Evolutionary conservation across 495 filamentous ascomycete genomes (phyloP), one percentile per base, ranked within the genome.

Genomic region (Aspergillus heteromorphus): DNA sequence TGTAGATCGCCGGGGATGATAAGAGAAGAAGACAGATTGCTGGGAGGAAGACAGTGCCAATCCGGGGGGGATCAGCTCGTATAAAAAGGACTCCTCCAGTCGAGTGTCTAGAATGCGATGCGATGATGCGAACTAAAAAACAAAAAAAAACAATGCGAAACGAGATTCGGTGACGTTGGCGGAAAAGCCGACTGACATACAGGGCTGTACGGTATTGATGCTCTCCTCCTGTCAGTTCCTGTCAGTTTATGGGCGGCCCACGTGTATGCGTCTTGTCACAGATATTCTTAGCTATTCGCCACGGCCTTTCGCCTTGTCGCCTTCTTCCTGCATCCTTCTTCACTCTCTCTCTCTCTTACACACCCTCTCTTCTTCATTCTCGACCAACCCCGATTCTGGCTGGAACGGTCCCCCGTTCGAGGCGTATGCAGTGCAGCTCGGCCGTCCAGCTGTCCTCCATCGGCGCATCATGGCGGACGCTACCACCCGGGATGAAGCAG

Each of bases 251-350:
- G 23, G 43, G 21, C 20, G 43, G 27, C 27, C 43, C 43, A 47
- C 43, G 43, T 47, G 43, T 47, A 47, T 27, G 43, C 21, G 43
- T 47, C 43, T 47, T 4, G 43, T 47, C n/a, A 25, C 43, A 23
- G 13, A 4, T 29, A 29, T 21, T 25, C 20, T 6, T 29, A 29
- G 23, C 27, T 5, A 20, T 47, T 29, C 43, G n/a, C 7, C 23
- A 23, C 20, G 8, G 14, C 0, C 7, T 2, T 1, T 47, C 43
- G 43, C 43, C 43, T 47, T 47, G n/a, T n/a, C n/a, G n/a, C n/a
- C n/a, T n/a, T 23, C 21, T 16, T 21, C 43, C 13, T 16, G 40
- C 40, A 43, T 17, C 40, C 40, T 45, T 16, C 43, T 2, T 47
- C 43, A 20, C 13, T n/a, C 43, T 23, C 5, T 21, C 43, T 47